These are phyloP conservation scores for Cladophialophora carrionii DNA, from an alignment of 2,329 filamentous ascomycete genomes.

Conservation along the genomic window DNA sequence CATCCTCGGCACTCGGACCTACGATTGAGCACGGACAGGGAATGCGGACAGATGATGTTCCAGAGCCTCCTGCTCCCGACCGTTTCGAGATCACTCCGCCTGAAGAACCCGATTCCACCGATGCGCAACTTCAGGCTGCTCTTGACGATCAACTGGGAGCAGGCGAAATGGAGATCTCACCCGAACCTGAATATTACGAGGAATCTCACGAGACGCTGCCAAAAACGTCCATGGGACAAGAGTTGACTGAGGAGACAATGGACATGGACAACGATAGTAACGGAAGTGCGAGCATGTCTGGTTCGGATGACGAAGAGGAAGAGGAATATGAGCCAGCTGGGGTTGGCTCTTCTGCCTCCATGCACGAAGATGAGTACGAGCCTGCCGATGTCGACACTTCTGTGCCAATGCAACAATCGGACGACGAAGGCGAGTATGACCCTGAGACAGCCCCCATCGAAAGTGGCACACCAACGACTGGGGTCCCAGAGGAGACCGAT, in stretches of 20 bases:
- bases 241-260: conserved; percentile 23
- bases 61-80: not conserved
- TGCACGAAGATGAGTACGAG: conserved; percentile 31
- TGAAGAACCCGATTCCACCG: not conserved
- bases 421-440: conserved; percentile 37
- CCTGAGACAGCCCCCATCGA: conserved; percentile 43
- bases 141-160: conserved; percentile 19
- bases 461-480: conserved; percentile 22
- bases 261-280: conserved; percentile 33
- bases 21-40: not conserved
- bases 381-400: conserved; percentile 29
- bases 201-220: conserved; percentile 15
- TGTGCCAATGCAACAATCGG: conserved; percentile 24
- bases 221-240: not conserved
- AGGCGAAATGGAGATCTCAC: conserved; percentile 34
- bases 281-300: conserved; percentile 40
- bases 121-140: not conserved
- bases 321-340: conserved; percentile 34
- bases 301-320: conserved; percentile 50
- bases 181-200: conserved; percentile 25
- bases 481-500: conserved; percentile 20
- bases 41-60: not conserved
- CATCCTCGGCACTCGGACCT: not conserved
- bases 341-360: conserved; percentile 17
- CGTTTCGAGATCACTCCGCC: not conserved